Base-by-base conservation (phyloP, 1,284 basidiomycete species). In the Cutaneotrichosporon cavernicola region DNA sequence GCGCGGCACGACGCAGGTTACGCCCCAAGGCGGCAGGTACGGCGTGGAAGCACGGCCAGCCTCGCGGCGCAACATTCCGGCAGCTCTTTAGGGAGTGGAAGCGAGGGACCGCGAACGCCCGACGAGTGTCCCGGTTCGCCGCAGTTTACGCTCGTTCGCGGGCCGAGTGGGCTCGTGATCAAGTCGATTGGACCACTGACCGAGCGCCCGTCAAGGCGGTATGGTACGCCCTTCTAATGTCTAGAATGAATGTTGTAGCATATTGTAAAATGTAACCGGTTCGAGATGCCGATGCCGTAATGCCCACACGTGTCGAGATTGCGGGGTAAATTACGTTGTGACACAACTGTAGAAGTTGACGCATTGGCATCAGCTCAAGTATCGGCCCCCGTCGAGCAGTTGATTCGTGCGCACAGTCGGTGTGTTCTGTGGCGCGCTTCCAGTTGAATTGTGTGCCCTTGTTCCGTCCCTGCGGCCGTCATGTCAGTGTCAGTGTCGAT, bases 51-150 rank as follows among this genome's bases (percentile, higher is more conserved):
- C 6, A 26, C 22, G 22, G 26, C 22, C 11, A 52, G 50, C 30
- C 14, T 56, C 7, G 55, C n/a, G 18, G 22, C 8, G n/a, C 32
- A 38, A n/a, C 34, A 56, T 36, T 40, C 34, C 22, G 55, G 34
- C 14, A 36, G 32, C 55, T 56, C 55, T 9, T 56, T 32, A 5
- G 51, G 43, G 38, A 58, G 57, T n/a, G 64, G 61, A 16, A 43
- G 40, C 40, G 50, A 56, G 5, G 64, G 60, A 16, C 64, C 57
- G 0, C 22, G 56, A 22, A 65, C 64, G 22, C 64, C 64, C 16
- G 64, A 65, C n/a, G 64, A 62, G 9, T 38, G 21, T 26, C 26
- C 26, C n/a, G 6, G 11, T 9, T 43, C 40, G 40, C 40, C 40
- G 5, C 40, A 43, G 40, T 43, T 43, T 43, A 16, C 40, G 40